phyloP scores from a whole-genome alignment of 2,329 filamentous ascomycete genomes.

The Hirsutella rhossiliensis region DNA sequence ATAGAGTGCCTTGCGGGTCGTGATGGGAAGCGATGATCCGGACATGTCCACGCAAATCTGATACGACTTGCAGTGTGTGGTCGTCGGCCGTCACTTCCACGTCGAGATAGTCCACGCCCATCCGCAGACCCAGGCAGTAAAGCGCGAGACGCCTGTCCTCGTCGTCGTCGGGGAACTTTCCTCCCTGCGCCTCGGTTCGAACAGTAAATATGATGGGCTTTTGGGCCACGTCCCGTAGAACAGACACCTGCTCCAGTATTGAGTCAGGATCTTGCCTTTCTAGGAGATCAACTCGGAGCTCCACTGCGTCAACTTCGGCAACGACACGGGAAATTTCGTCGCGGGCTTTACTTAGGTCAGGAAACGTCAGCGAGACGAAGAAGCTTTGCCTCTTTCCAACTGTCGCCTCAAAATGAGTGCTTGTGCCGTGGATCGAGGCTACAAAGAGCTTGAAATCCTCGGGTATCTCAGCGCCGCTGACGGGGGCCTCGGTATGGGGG shows the following conservation, averaged over 20 bases:
- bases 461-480: conserved; percentile 14
- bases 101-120: conserved; percentile 87
- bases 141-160: conserved; percentile 60
- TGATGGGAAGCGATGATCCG: conserved; percentile 94
- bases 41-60: conserved; percentile 55
- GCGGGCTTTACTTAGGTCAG: conserved; percentile 53
- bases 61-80: conserved; percentile 57
- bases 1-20: conserved; percentile 65
- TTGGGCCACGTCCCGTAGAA: conserved; percentile 58
- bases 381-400: conserved; percentile 59
- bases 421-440: conserved; percentile 24
- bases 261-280: conserved; percentile 66
- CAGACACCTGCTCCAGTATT: conserved; percentile 68
- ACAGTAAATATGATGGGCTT: conserved; percentile 89
- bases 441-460: conserved; percentile 25
- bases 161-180: conserved; percentile 70
- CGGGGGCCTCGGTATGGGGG: conserved; percentile 38
- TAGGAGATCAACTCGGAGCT: conserved; percentile 84
- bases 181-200: conserved; percentile 75
- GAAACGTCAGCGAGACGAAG: conserved; percentile 84
- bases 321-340: conserved; percentile 59
- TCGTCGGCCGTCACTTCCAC: conserved; percentile 80
- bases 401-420: conserved; percentile 33
- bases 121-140: conserved; percentile 66
- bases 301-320: conserved; percentile 83